These are phyloP conservation scores for Ailanthus altissimus DNA, from an alignment of 345 rosid species.

Conservation along the genomic window DNA sequence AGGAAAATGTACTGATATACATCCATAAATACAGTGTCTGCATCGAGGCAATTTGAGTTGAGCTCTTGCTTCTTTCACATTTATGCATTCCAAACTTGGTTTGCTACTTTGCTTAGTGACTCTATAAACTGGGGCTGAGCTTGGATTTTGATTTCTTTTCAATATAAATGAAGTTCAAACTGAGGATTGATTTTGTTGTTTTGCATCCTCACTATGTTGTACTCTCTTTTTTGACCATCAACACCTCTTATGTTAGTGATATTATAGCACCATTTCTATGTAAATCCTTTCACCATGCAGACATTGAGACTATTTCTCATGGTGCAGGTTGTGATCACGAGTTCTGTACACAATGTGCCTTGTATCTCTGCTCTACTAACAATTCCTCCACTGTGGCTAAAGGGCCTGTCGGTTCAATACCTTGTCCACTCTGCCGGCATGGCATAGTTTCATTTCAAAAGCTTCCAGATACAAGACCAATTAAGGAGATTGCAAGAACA, in stretches of 20 bases:
- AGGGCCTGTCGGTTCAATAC: constrained; percentile 69
- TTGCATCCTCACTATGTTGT: background rate
- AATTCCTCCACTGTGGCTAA: constrained; percentile 44
- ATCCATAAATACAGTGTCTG: background rate
- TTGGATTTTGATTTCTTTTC: no score
- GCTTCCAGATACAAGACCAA: constrained; percentile 53
- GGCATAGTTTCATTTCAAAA: constrained; percentile 77
- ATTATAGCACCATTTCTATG: background rate
- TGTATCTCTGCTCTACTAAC: constrained; percentile 80
- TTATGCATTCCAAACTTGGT: background rate
- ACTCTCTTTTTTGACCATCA: background rate
- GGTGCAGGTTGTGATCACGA: constrained; percentile 85
- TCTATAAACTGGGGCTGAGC: background rate
- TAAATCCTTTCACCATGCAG: background rate
- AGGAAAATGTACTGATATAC: background rate
- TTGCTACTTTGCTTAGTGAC: background rate
- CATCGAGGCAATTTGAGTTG: background rate
- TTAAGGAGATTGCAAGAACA: constrained; percentile 56
- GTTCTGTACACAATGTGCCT: constrained; percentile 83
- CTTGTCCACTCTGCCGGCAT: constrained; percentile 91
- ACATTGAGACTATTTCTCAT: background rate
- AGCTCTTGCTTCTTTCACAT: background rate
- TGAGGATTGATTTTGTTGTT: background rate
- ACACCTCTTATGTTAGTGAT: background rate
- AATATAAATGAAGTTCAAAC: no score